Conservation (phyloP, 176 grass and related monocot genomes). For the Phoenix roebelenii region DNA sequence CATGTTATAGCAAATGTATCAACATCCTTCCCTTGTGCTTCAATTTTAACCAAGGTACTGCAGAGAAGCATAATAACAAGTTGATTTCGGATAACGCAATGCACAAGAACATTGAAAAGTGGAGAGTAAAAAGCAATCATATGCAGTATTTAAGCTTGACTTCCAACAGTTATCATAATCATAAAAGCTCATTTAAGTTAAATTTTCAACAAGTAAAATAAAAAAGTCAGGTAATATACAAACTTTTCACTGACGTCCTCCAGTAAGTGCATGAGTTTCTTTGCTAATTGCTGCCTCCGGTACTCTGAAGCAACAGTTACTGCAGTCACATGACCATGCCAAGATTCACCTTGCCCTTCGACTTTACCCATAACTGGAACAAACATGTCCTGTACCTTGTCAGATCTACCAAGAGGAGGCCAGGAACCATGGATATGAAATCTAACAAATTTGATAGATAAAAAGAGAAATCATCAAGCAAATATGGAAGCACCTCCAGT, state of each 20-base stretch:
- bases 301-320: conserved; percentile 84
- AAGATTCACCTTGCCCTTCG: conserved; percentile 97
- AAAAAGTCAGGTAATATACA: not conserved
- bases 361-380: conserved; percentile 97
- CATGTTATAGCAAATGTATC: no score
- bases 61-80: no score
- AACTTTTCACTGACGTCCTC: conserved; percentile 92
- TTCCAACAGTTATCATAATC: not conserved
- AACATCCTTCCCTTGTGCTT: no score
- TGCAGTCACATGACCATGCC: conserved; percentile 96
- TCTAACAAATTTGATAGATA: no score
- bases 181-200: not conserved
- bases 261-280: conserved; percentile 86
- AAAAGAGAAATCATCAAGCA: no score
- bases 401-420: not conserved
- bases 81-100: no score
- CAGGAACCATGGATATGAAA: no score
- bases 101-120: no score
- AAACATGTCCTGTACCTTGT: conserved; percentile 10
- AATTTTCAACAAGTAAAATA: not conserved
- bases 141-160: no score
- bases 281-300: conserved; percentile 79
- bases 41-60: no score
- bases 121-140: no score
- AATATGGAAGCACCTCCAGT: no score